Conservation (phyloP, 768 basidiomycete genomes). For the Boletus reticuloceps region DNA sequence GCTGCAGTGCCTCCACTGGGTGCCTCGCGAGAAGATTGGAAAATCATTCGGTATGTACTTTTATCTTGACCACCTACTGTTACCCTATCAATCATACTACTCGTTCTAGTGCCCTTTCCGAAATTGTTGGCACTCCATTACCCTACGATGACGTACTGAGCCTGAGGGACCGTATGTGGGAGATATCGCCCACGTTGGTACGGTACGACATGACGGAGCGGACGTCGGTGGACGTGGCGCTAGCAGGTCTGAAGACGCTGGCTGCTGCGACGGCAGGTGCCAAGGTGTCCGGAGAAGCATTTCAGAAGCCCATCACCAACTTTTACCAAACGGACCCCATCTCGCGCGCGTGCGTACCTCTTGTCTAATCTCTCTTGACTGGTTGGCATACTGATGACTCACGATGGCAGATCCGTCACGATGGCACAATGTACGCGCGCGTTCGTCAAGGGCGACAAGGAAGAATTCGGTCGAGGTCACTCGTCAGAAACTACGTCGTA, state of each 20-base stretch:
- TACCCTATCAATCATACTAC: neutral
- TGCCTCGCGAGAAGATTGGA: conserved; percentile 95
- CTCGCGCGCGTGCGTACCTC: conserved; percentile 76
- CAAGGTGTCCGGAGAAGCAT: conserved; percentile 55
- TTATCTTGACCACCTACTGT: neutral
- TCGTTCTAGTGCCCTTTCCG: conserved; percentile 73
- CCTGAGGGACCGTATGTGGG: conserved; percentile 94
- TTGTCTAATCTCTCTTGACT: neutral
- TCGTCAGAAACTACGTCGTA: conserved; percentile 8
- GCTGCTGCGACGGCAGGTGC: conserved; percentile 48
- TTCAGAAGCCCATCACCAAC: conserved; percentile 82
- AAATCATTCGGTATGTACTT: conserved; percentile 75
- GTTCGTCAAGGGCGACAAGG: conserved; percentile 68
- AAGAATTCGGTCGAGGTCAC: neutral
- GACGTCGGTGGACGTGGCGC: conserved; percentile 69
- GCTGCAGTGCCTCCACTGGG: conserved; percentile 95
- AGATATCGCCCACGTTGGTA: conserved; percentile 86
- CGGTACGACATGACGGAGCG: conserved; percentile 80
- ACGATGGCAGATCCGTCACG: conserved; percentile 68
- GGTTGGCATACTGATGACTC: neutral
- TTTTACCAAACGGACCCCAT: conserved; percentile 98
- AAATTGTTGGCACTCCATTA: conserved; percentile 74
- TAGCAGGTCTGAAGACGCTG: conserved; percentile 65
- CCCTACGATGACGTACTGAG: conserved; percentile 87
- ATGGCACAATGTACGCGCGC: conserved; percentile 94